phyloP scores from a whole-genome alignment of 1,284 basidiomycete species.

The Apiotrichum veenhuisii region DNA sequence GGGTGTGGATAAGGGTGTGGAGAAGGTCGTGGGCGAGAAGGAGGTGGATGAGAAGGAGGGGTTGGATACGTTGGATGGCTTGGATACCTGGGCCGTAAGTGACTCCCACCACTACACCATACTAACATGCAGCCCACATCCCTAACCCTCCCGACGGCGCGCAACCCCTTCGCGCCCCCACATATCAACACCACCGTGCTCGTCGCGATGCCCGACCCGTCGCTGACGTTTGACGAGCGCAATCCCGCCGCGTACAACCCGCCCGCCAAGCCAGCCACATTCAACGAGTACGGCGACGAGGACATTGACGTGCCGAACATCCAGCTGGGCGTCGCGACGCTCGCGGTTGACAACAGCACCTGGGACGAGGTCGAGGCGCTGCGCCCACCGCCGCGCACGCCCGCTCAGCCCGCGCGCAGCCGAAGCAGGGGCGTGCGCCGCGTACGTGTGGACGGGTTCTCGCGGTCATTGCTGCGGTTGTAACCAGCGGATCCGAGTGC shows the following conservation, averaged over 20 bases:
- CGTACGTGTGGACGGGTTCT: slow-evolving; percentile 11
- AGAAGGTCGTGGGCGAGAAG: too few species aligned
- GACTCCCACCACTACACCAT: background rate
- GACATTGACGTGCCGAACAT: slow-evolving; percentile 5
- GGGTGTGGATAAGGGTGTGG: background rate
- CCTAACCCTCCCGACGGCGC: background rate
- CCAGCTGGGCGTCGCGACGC: slow-evolving; percentile 4
- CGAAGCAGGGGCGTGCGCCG: background rate
- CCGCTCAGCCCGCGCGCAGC: background rate
- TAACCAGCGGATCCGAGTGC: background rate
- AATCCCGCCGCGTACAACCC: background rate
- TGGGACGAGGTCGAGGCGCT: slow-evolving; percentile 13
- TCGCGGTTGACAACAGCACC: background rate
- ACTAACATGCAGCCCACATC: background rate
- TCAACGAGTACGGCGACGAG: slow-evolving; percentile 8
- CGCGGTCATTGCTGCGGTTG: background rate
- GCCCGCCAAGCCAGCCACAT: background rate
- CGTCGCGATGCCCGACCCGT: slow-evolving; percentile 20
- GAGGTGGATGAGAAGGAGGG: background rate
- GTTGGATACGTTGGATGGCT: too few species aligned
- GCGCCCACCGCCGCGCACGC: slow-evolving; percentile 3
- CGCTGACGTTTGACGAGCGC: background rate
- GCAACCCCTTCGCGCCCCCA: background rate
- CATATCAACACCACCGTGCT: slow-evolving; percentile 16
- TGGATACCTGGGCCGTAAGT: background rate